Evolutionary conservation across 768 basidiomycete genomes (phyloP), one percentile per base, ranked within the genome.

Genomic region (Dioszegia crocea): DNA sequence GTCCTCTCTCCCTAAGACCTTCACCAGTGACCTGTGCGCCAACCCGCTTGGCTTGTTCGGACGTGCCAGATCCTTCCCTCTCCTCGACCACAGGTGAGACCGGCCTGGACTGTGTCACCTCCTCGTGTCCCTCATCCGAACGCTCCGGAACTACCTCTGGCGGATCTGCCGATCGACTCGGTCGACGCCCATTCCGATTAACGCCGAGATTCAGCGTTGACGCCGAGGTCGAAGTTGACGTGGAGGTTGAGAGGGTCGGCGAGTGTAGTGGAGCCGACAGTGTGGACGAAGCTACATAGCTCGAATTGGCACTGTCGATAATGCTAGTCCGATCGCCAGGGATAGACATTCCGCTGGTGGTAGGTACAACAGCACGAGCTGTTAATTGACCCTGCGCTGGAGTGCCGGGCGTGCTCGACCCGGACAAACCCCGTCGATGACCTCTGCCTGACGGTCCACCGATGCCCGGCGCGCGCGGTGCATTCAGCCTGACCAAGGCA

Each of bases 401-500:
- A 5, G 51, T 23, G 12, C 55, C 57, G 19, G 60, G 55, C 12
- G 63, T 60, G 3, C 61, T 66, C 1, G 71, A 70, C n/a, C 61
- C 49, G 14, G 71, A 73, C 21, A 43, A 1, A 4, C 41, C 54
- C 17, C 54, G 27, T 26, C 30, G 11, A 46, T 56, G 54, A 2
- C 54, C 54, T 33, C 23, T 44, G 23, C 38, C 38, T 68, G 70
- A 41, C 63, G 60, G 16, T 51, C 36, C 39, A 38, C 24, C 49
- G 31, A 24, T 21, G 9, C 45, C 45, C 9, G 26, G 14, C 8
- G 10, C 47, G 47, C 46, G 63, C 36, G 74, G 73, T 10, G 58
- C 56, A 4, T 68, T 65, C 5, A 78, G 66, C 14, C 74, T 60
- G 17, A 77, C 71, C 16, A 78, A 57, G 12, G 77, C 76, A 39